A percentile compares a stretch with the other conserved stretches of the same genome.
Conservation (phyloP, 1,284 basidiomycete species). For the Vanrija sp. region DNA sequence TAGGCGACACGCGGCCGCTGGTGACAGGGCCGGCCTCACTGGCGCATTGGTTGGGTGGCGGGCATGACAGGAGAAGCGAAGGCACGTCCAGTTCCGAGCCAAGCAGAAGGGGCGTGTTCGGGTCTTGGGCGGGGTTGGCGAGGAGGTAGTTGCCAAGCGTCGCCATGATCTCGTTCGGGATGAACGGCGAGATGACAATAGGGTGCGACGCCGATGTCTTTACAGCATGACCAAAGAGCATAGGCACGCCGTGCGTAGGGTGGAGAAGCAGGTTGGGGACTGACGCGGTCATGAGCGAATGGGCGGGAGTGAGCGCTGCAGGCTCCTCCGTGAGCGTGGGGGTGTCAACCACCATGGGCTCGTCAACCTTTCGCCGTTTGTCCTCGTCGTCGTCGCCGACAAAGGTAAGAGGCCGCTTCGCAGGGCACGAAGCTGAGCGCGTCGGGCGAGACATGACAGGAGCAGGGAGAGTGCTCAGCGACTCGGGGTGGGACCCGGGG, state of each 20-base stretch:
- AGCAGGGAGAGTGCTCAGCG: not conserved
- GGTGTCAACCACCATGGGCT: constrained; percentile 36
- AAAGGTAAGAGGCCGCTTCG: constrained; percentile 28
- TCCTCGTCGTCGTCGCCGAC: constrained; percentile 36
- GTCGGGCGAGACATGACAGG: constrained; percentile 18
- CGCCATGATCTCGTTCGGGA: constrained; percentile 32
- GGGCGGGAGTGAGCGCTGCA: constrained; percentile 8
- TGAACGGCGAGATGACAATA: constrained; percentile 62
- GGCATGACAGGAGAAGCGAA: constrained; percentile 57
- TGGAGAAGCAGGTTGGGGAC: constrained; percentile 55
- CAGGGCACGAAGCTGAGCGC: constrained; percentile 38
- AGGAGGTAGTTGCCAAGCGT: constrained; percentile 33
- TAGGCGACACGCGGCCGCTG: constrained; percentile 1
- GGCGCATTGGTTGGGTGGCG: constrained; percentile 42
- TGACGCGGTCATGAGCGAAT: constrained; percentile 23
- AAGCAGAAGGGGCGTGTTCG: constrained; percentile 20
- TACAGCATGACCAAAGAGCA: constrained; percentile 30
- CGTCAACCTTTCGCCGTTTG: constrained; percentile 38
- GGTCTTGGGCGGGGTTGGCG: constrained; percentile 15
- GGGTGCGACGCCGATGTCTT: constrained; percentile 81
- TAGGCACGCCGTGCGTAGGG: constrained; percentile 32
- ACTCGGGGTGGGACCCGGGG: constrained; percentile 7
- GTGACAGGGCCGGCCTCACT: constrained; percentile 14
- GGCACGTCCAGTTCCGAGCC: constrained; percentile 39
- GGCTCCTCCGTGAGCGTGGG: constrained; percentile 12